Percentiles rank a stretch among this genome's conserved stretches.
Evolutionary conservation across 192 early-diverging fungal species (phyloP).

Genomic region (Diversispora epigaea): DNA sequence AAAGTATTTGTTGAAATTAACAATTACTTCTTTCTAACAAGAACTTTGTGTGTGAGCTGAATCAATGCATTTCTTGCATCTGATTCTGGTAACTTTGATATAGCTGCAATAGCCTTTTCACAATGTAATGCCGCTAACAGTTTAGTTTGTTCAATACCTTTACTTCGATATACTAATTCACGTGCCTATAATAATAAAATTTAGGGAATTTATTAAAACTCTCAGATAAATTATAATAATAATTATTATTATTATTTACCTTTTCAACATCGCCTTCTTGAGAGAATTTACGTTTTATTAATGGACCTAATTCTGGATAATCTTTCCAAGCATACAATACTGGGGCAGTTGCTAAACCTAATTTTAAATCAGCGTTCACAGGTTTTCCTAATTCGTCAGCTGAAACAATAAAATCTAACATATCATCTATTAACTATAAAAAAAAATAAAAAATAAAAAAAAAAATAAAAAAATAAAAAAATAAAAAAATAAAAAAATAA

Average conservation of each 20-base stretch:
- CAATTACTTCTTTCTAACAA: constrained; percentile 82
- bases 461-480: no score
- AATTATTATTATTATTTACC: constrained; percentile 43
- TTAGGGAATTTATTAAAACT: neutral
- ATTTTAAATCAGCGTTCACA: constrained; percentile 81
- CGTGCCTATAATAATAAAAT: constrained; percentile 57
- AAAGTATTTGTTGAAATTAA: no score
- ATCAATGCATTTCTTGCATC: constrained; percentile 77
- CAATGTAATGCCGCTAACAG: constrained; percentile 74
- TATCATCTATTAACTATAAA: constrained; percentile 88
- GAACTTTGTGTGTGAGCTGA: constrained; percentile 75
- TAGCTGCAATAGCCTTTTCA: constrained; percentile 67
- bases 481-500: no score
- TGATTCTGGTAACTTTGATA: constrained; percentile 67
- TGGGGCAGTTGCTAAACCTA: constrained; percentile 91
- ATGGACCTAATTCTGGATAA: constrained; percentile 75
- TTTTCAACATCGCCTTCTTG: constrained; percentile 72
- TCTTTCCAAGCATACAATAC: constrained; percentile 91
- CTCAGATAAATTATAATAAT: constrained; percentile 1
- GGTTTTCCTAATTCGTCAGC: constrained; percentile 86
- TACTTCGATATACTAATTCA: constrained; percentile 73
- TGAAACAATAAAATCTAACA: constrained; percentile 83
- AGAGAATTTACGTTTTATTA: constrained; percentile 87
- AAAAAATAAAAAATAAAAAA: no score
- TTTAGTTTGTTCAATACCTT: constrained; percentile 77